Conservation (phyloP, 129 eudicot genomes). For the Calendula officinalis region DNA sequence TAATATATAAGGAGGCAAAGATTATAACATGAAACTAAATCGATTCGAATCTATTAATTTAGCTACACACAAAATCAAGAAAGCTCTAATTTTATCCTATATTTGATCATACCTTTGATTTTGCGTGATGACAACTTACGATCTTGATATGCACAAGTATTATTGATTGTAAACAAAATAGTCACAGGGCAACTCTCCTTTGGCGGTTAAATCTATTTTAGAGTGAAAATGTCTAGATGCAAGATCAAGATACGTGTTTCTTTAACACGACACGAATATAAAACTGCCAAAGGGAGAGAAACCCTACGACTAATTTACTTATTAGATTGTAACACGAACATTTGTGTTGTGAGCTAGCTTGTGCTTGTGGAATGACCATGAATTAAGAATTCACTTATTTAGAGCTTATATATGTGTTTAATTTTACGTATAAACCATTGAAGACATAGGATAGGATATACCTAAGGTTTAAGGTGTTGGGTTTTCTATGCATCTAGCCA, state of each 20-base stretch:
- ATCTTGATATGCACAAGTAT: not conserved
- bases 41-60: too few species aligned
- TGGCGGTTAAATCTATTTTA: slow-evolving; percentile 34
- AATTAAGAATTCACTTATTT: not conserved
- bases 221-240: slow-evolving; percentile 8
- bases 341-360: slow-evolving; percentile 5
- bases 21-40: too few species aligned
- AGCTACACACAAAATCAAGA: too few species aligned
- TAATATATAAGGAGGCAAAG: too few species aligned
- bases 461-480: too few species aligned
- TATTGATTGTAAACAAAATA: slow-evolving; percentile 32
- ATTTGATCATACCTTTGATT: slow-evolving; percentile 22
- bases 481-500: too few species aligned
- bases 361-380: slow-evolving; percentile 11
- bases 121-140: not conserved
- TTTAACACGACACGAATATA: slow-evolving; percentile 3
- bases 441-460: slow-evolving; percentile 42
- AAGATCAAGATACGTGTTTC: not conserved
- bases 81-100: not conserved
- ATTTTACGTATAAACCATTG: slow-evolving; percentile 33
- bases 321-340: slow-evolving; percentile 6
- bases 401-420: slow-evolving; percentile 23
- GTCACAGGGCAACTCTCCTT: slow-evolving; percentile 83
- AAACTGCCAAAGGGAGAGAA: slow-evolving; percentile 55
- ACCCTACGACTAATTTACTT: slow-evolving; percentile 53